Evolutionary conservation across 305 asterid genomes (phyloP).

Genomic region (Fraxinus ornus): DNA sequence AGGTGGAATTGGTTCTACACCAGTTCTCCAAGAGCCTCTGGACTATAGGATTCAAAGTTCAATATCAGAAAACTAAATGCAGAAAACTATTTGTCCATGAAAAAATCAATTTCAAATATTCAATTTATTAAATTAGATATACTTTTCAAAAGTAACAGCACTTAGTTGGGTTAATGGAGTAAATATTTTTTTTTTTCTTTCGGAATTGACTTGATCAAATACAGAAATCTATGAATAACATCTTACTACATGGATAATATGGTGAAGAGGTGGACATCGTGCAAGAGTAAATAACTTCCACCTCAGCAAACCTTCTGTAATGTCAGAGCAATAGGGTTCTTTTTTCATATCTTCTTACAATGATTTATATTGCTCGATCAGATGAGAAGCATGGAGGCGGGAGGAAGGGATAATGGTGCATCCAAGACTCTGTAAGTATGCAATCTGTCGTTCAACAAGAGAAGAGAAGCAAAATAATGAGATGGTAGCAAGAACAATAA

Average conservation of each 20-base stretch:
- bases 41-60: neutral
- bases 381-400: conserved; percentile 90
- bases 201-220: neutral
- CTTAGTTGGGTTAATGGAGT: neutral
- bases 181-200: no score
- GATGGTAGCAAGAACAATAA: neutral
- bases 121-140: neutral
- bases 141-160: neutral
- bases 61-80: neutral
- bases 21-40: neutral
- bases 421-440: conserved; percentile 79
- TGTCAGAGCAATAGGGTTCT: neutral
- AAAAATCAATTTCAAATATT: neutral
- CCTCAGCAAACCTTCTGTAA: neutral
- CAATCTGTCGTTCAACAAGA: conserved; percentile 47
- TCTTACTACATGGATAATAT: neutral
- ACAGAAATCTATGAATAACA: neutral
- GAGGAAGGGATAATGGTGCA: conserved; percentile 82
- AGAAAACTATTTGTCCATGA: neutral
- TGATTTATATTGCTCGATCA: conserved; percentile 88
- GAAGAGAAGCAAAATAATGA: neutral
- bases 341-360: conserved; percentile 33
- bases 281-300: neutral
- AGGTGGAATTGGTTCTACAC: neutral
- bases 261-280: neutral